phyloP scores from a whole-genome alignment of 139 green algal genomes.

The Chlamydomonas sphaeroides region DNA sequence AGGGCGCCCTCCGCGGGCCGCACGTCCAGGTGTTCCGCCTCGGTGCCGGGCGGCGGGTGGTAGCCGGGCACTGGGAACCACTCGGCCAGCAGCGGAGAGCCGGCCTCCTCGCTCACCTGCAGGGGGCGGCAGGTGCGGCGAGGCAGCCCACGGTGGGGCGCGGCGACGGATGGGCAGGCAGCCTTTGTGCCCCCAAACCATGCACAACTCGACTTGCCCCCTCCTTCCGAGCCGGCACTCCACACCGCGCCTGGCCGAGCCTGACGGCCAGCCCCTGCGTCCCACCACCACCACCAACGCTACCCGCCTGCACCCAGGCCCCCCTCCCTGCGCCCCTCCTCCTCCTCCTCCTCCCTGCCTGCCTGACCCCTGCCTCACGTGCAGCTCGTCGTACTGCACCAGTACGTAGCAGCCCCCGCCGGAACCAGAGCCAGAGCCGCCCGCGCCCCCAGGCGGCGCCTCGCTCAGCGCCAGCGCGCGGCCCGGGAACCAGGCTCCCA shows the following conservation, averaged over 20 bases:
- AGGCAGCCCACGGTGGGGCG: too few species aligned
- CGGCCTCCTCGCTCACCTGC: constrained; percentile 21
- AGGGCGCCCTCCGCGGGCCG: neutral
- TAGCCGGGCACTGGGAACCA: constrained; percentile 40
- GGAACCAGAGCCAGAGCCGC: too few species aligned
- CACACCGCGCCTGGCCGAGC: neutral
- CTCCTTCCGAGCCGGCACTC: neutral
- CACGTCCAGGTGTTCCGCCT: too few species aligned
- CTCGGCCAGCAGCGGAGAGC: constrained; percentile 15
- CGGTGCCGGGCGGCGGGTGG: neutral
- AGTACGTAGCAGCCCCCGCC: constrained; percentile 17
- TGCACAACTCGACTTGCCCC: neutral
- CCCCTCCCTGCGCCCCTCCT: too few species aligned
- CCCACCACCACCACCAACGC: neutral
- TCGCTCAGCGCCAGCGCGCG: neutral
- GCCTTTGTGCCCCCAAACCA: too few species aligned
- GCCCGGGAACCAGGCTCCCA: constrained; percentile 10
- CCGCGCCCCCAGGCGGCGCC: neutral
- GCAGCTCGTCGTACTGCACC: constrained; percentile 28
- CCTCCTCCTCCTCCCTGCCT: too few species aligned
- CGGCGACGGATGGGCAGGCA: too few species aligned
- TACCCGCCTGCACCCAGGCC: too few species aligned
- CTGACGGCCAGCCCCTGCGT: neutral
- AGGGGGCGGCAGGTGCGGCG: too few species aligned
- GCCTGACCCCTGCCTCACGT: neutral